Percentiles rank a stretch among this genome's conserved stretches.
phyloP scores from a whole-genome alignment of 164 flowering plant species.

The Berberis vulgaris region DNA sequence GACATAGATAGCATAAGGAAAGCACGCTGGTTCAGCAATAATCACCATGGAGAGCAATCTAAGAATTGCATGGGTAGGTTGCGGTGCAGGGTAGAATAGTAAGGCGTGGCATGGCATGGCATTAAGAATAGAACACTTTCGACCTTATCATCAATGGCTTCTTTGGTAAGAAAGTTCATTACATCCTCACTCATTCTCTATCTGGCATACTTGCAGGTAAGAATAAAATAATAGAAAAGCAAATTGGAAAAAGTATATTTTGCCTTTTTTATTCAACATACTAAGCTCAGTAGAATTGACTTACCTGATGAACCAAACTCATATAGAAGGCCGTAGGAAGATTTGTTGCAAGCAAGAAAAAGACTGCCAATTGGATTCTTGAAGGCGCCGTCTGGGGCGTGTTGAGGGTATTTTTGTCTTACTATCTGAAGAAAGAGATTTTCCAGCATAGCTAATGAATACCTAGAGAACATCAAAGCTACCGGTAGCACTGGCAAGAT shows the following conservation, averaged over 20 bases:
- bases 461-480: conserved; percentile 80
- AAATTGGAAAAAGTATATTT: neutral
- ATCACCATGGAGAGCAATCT: conserved; percentile 91
- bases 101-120: conserved; percentile 95
- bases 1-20: neutral
- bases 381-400: conserved; percentile 15
- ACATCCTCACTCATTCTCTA: conserved; percentile 97
- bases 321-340: conserved; percentile 89
- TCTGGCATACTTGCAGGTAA: conserved; percentile 14
- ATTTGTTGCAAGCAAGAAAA: conserved; percentile 70
- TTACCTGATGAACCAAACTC: conserved; percentile 92
- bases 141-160: conserved; percentile 50
- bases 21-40: neutral
- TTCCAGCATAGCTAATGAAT: conserved; percentile 44
- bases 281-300: neutral
- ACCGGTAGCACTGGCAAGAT: conserved; percentile 88
- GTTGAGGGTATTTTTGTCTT: conserved; percentile 22
- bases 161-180: conserved; percentile 61
- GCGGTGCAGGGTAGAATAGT: conserved; percentile 66
- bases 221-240: conserved; percentile 6
- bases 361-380: conserved; percentile 32
- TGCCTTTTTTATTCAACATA: neutral
- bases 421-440: conserved; percentile 9
- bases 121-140: conserved; percentile 62
- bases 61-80: conserved; percentile 79